Evolutionary conservation across 495 filamentous ascomycete species (phyloP).

Genomic region (Xylaria castorea): DNA sequence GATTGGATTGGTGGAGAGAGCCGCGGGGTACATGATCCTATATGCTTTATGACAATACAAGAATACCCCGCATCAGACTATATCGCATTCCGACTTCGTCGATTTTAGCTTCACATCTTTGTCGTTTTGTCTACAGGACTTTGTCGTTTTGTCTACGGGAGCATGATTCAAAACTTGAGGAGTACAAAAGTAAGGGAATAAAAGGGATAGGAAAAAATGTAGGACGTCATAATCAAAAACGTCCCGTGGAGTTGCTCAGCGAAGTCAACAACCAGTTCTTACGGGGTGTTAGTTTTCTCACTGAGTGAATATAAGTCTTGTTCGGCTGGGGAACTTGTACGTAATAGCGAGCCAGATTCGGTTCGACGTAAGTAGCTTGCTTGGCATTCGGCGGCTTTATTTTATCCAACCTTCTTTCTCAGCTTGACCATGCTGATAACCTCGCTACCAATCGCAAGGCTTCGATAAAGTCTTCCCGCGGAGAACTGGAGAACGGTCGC

Average conservation of each 20-base stretch:
- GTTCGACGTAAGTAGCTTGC: neutral
- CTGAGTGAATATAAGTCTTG: neutral
- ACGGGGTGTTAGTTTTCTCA: neutral
- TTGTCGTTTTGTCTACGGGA: neutral
- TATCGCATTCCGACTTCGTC: conserved; percentile 7
- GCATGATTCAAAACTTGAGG: neutral
- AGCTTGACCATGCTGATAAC: conserved; percentile 1
- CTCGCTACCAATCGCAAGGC: conserved; percentile 12
- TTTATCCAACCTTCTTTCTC: conserved; percentile 4
- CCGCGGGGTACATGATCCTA: conserved; percentile 21
- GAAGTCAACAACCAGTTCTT: neutral
- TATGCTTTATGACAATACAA: neutral
- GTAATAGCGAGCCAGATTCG: conserved; percentile 38
- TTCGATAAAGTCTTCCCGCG: conserved; percentile 3
- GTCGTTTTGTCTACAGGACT: neutral
- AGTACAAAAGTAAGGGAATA: neutral
- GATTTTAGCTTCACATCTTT: neutral
- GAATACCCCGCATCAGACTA: conserved; percentile 11
- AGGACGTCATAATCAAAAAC: neutral
- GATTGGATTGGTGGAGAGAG: conserved; percentile 15
- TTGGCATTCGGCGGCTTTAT: conserved; percentile 12
- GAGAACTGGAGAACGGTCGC: neutral
- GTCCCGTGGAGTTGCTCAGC: neutral
- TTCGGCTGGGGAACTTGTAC: conserved; percentile 39
- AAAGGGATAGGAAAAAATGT: neutral